Conservation (phyloP, 2,329 filamentous ascomycete species). For the Pleoardoris graminearum region DNA sequence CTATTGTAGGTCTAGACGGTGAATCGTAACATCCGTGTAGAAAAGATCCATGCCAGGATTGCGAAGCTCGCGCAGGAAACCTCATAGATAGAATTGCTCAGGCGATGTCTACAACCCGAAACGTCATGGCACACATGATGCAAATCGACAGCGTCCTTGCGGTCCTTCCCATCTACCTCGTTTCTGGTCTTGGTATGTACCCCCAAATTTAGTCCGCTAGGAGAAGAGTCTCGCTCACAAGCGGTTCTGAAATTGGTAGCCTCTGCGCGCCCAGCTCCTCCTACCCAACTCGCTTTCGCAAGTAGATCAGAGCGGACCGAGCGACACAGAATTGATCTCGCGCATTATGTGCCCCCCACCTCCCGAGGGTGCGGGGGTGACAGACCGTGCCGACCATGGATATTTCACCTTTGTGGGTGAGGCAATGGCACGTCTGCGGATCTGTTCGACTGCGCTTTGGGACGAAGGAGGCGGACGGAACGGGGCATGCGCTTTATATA, state of each 20-base stretch:
- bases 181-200: too few relatives aligned
- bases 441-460: conserved; percentile 38
- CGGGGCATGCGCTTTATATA: conserved; percentile 9
- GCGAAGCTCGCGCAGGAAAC: too few relatives aligned
- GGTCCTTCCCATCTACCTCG: too few relatives aligned
- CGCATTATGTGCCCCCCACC: conserved; percentile 17
- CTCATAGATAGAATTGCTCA: too few relatives aligned
- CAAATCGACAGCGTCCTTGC: too few relatives aligned
- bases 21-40: too few relatives aligned
- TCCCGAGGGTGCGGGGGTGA: conserved; percentile 2
- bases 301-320: conserved; percentile 12
- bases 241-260: conserved; percentile 41
- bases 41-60: too few relatives aligned
- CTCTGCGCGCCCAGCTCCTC: conserved; percentile 17
- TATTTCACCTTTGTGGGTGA: too few relatives aligned
- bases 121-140: too few relatives aligned
- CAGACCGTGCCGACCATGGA: conserved; percentile 32
- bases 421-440: conserved; percentile 28
- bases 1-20: too few relatives aligned
- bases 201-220: conserved; percentile 41
- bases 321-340: conserved; percentile 25
- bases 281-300: not conserved
- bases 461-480: conserved; percentile 14
- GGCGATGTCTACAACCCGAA: too few relatives aligned
- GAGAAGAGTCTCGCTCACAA: conserved; percentile 37